Evolutionary conservation across 345 rosid species (phyloP), one percentile per base, ranked within the genome.

Genomic region (Dovyalis caffra): DNA sequence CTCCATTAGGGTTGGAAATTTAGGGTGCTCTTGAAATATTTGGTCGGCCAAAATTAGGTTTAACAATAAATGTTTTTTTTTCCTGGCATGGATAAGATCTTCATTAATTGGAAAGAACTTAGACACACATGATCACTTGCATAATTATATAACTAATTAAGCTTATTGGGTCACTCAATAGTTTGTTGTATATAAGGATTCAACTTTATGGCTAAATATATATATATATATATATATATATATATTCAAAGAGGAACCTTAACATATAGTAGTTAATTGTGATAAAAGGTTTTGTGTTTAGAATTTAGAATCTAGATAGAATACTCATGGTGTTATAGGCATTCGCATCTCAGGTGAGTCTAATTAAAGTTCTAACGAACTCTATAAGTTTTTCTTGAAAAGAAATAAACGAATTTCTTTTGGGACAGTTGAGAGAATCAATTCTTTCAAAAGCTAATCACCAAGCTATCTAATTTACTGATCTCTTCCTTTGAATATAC

Each of bases 331-430:
- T 53, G 58, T n/a, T 57, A 14, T 21, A 66, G 70, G 70, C 28
- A 65, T 67, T 57, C 58, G 64, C 35, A 77, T 75, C 65, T 78
- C 70, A 28, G 72, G 56, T 68, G 35, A 28, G 65, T 58, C 74
- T n/a, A n/a, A n/a, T 64, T 76, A 77, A 77, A 74, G 26, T 25
- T 60, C 53, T 70, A 71, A 83, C 80, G 29, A 70, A 77, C 74
- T 34, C 1, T 26, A 25, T 38, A 72, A 72, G 33, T 26, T 56
- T 63, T 75, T 68, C 8, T 56, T 66, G 31, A 73, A 83, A 83
- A 64, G 64, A 72, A 56, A 21, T 57, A n/a, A 83, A 81, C 85
- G 67, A 77, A 79, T 77, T 83, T 81, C 79, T 81, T 78, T 83
- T 74, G 21, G 3, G 81, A 78, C 76, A 34, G 83, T 82, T 73